Evolutionary conservation across 352 stramenopile genomes (phyloP), one percentile per base, ranked within the genome.

Genomic region (Thraustochytrium sp.): DNA sequence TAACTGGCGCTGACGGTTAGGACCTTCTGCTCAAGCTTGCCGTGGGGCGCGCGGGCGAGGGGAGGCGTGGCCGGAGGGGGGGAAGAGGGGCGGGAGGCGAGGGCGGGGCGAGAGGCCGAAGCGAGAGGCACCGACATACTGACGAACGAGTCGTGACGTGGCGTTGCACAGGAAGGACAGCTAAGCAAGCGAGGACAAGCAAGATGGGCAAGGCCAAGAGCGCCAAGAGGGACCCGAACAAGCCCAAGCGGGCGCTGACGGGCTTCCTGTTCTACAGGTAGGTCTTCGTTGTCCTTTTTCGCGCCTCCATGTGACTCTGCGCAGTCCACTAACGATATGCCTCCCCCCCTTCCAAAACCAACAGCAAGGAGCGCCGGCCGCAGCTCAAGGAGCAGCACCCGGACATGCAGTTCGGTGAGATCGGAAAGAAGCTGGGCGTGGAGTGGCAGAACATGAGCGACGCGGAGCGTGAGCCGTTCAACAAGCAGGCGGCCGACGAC

Each of bases 191-290:
- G 48, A 55, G 48, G 16, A 21, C 37, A 34, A 29, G 46, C 42
- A 62, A 77, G 65, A 77, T 77, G 65, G n/a, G n/a, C 42, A 77
- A 77, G 65, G 46, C 3, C 48, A 80, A 80, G 68, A 34, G 4
- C 86, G 91, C 92, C 87, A 96, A 96, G 90, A 95, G 94, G 90
- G 92, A 96, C 87, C 94, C 94, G 86, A 94, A 95, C 86, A 92
- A 90, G 42, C 92, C 92, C 54, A 96, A 96, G 89, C 91, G 92
- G 77, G 90, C 92, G 62, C 89, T 94, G 40, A 95, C 92, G 55
- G 91, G 91, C 73, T 96, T 95, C 85, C 94, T 96, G 91, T 96
- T 95, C 87, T 96, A 94, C 88, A 91, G n/a, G 59, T 55, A 55
- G 16, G 48, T 55, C 18, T 18, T 55, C 48, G 18, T n/a, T 18